Evolutionary conservation across 495 filamentous ascomycete species (phyloP).

Genomic region (Chlorociboria aeruginascens): DNA sequence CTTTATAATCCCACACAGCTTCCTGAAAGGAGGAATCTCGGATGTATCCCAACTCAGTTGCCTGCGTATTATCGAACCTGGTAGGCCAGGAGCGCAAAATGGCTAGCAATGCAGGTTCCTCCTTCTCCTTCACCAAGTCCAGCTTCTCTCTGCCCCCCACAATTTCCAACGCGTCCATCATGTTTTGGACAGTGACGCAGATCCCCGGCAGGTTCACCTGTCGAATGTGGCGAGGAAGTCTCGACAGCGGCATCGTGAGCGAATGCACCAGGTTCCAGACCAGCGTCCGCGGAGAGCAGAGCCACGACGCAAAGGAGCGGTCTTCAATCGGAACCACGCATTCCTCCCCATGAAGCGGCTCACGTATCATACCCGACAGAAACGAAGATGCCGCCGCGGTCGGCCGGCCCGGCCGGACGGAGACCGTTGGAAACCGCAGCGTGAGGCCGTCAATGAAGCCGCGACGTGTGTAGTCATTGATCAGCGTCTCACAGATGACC

Average conservation of each 20-base stretch:
- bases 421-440: slow-evolving; percentile 64
- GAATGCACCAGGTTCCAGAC: slow-evolving; percentile 61
- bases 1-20: slow-evolving; percentile 43
- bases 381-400: slow-evolving; percentile 67
- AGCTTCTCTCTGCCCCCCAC: slow-evolving; percentile 59
- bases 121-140: slow-evolving; percentile 50
- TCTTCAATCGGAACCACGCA: slow-evolving; percentile 49
- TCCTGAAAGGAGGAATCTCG: slow-evolving; percentile 46
- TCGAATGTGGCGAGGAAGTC: slow-evolving; percentile 43
- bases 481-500: slow-evolving; percentile 56
- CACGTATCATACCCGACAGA: slow-evolving; percentile 59
- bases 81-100: slow-evolving; percentile 68
- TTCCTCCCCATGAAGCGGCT: slow-evolving; percentile 50
- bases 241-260: slow-evolving; percentile 16
- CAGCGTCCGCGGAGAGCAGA: slow-evolving; percentile 55
- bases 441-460: slow-evolving; percentile 55
- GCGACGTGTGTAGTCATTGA: slow-evolving; percentile 67
- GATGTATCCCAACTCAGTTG: slow-evolving; percentile 46
- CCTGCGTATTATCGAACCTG: slow-evolving; percentile 47
- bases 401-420: slow-evolving; percentile 61
- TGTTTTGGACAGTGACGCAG: slow-evolving; percentile 57
- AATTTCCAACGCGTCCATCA: slow-evolving; percentile 60
- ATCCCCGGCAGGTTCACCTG: slow-evolving; percentile 66
- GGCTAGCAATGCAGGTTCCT: slow-evolving; percentile 50
- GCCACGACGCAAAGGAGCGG: slow-evolving; percentile 48